Conservation (phyloP, 2,329 filamentous ascomycete species). For the Cercospora sp. region DNA sequence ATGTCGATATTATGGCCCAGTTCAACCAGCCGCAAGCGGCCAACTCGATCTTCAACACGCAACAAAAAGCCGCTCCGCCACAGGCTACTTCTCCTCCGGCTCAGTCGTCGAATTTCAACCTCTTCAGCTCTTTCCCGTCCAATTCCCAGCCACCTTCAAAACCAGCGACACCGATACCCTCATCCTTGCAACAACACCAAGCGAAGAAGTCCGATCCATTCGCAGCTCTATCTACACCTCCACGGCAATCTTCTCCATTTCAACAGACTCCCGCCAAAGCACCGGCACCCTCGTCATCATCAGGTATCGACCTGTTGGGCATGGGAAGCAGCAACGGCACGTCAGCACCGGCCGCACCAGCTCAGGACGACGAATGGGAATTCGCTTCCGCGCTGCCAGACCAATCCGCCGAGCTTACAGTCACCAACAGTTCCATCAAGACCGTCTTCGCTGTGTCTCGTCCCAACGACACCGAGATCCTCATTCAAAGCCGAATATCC, state of each 20-base stretch:
- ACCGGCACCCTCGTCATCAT: conserved; percentile 33
- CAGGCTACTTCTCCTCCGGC: conserved; percentile 44
- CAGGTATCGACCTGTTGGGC: conserved; percentile 34
- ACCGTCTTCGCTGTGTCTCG: conserved; percentile 73
- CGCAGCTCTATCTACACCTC: conserved; percentile 56
- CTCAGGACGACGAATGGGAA: conserved; percentile 82
- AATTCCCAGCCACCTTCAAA: conserved; percentile 46
- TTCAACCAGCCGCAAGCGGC: conserved; percentile 36
- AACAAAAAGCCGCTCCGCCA: conserved; percentile 25
- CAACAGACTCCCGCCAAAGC: conserved; percentile 48
- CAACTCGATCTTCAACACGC: conserved; percentile 36
- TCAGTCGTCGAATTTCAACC: conserved; percentile 56
- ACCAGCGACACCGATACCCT: conserved; percentile 51
- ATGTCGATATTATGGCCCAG: conserved; percentile 39
- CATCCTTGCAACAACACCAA: conserved; percentile 29
- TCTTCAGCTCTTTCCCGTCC: conserved; percentile 51
- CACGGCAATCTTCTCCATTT: conserved; percentile 54
- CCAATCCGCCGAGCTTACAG: conserved; percentile 61
- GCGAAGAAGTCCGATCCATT: conserved; percentile 59
- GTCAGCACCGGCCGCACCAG: conserved; percentile 46
- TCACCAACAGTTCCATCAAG: conserved; percentile 65
- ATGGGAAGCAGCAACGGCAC: conserved; percentile 37
- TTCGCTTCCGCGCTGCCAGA: conserved; percentile 85
- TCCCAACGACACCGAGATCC: conserved; percentile 55
- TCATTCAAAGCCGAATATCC: conserved; percentile 80